Evolutionary conservation across 2,329 filamentous ascomycete genomes (phyloP), one percentile per base, ranked within the genome.

Genomic region (Alternaria novae-zelandiae): DNA sequence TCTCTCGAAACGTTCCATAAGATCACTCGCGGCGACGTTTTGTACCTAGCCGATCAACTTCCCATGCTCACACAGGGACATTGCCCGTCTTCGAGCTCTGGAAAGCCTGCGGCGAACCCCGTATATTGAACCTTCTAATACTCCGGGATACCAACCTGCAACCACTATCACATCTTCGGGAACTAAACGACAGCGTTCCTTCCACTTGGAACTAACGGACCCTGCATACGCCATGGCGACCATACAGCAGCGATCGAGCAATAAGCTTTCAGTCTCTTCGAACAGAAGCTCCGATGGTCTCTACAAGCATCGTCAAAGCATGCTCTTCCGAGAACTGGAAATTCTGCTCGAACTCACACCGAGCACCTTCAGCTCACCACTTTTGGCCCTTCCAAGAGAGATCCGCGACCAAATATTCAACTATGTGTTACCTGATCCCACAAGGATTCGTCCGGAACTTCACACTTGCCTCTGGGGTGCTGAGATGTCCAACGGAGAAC

Each of bases 381-480:
- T 79, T 9, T 67, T 79, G 20, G 71, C 72, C 10, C 70, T 79
- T n/a, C 77, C 77, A 12, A 61, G 64, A 32, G 72, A 76, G 49
- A 62, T 79, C 9, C 68, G 77, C 36, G 67, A 70, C 30, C 67
- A 67, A 2, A 72, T 79, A 32, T 70, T 76, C 54, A 62, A 67
- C 41, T 68, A 75, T 60, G 69, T 77, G 2, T 50, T 79, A 7
- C 77, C 76, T 1, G 61, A 70, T 1, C 57, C 47, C 5, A 51
- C 47, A 12, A 59, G 57, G 4, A 45, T 30, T 20, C 71, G 73
- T 13, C 72, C 76, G 11, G 76, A 77, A 49, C 66, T 79, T 8
- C 77, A 78, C 57, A 79, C 76, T 4, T 77, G 75, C 59, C 64
- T 79, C 2, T 79, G 77, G 77, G 70, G 72, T 26, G 75, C 76